These are phyloP conservation scores for Cicer chorassanicum DNA, from an alignment of 306 rosid species.

Conservation along the genomic window DNA sequence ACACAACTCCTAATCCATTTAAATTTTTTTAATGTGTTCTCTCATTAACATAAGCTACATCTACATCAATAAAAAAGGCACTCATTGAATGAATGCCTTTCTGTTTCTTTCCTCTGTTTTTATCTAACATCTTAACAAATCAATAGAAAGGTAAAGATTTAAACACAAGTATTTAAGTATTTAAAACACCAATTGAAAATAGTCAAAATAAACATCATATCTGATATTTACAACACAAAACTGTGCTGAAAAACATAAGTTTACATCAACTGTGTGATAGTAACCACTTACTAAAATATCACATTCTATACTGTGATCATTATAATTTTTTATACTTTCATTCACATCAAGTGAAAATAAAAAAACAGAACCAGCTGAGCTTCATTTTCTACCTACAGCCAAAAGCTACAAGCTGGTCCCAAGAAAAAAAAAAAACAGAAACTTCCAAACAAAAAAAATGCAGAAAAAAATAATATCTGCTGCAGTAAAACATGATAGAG, in stretches of 20 bases:
- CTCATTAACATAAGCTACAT: background rate
- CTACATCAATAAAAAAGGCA: constrained; percentile 41
- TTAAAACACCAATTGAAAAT: constrained; percentile 7
- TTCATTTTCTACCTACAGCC: constrained; percentile 59
- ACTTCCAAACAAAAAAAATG: background rate
- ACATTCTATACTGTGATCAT: constrained; percentile 46
- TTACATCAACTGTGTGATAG: constrained; percentile 37
- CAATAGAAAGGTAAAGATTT: constrained; percentile 14
- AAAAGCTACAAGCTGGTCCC: constrained; percentile 85
- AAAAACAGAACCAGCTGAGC: constrained; percentile 90
- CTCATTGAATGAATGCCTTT: background rate
- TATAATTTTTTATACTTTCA: constrained; percentile 31
- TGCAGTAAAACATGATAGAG: constrained; percentile 42
- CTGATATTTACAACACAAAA: constrained; percentile 47
- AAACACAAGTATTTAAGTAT: background rate
- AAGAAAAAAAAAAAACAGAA: constrained; percentile 53
- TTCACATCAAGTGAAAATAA: constrained; percentile 56
- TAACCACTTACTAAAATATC: constrained; percentile 40
- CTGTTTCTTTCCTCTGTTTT: background rate
- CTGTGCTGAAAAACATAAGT: constrained; percentile 45
- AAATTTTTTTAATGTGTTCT: background rate
- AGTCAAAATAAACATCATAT: constrained; percentile 33
- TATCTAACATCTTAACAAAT: constrained; percentile 1
- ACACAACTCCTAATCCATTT: background rate
- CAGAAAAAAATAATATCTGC: constrained; percentile 33